These are phyloP conservation scores for Xeromyces bisporus DNA, from an alignment of 495 filamentous ascomycete species.

Conservation along the genomic window DNA sequence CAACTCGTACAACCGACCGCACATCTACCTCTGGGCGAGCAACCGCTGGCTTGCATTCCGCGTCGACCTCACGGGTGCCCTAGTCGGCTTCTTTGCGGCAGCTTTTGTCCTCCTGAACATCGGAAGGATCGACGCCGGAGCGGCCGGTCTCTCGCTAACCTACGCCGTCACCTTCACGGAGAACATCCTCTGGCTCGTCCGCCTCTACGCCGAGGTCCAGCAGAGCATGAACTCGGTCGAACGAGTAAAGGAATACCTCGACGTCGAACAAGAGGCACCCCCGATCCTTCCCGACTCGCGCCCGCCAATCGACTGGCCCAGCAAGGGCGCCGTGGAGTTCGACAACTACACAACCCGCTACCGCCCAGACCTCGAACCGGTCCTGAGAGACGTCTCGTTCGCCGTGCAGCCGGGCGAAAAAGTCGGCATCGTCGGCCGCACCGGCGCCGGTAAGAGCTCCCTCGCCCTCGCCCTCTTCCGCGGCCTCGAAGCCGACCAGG, in stretches of 20 bases:
- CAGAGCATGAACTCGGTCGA: conserved; percentile 99
- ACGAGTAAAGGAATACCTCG: conserved; percentile 89
- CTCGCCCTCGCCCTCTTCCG: conserved; percentile 92
- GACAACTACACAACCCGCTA: conserved; percentile 79
- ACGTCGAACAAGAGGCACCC: conserved; percentile 84
- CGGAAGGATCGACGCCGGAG: conserved; percentile 77
- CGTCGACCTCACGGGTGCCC: conserved; percentile 75
- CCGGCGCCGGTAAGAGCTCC: conserved; percentile 94
- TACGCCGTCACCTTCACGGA: conserved; percentile 97
- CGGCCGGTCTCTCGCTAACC: conserved; percentile 89
- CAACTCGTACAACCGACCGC: conserved; percentile 81
- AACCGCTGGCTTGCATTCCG: conserved; percentile 94
- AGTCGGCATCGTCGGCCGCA: conserved; percentile 91
- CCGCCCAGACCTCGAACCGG: conserved; percentile 68
- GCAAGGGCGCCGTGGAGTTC: conserved; percentile 73
- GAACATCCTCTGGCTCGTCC: conserved; percentile 91
- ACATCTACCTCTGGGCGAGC: conserved; percentile 93
- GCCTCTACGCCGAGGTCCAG: conserved; percentile 88
- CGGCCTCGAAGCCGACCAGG: conserved; percentile 81
- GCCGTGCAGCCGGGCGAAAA: conserved; percentile 76
- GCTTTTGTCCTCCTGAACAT: conserved; percentile 75
- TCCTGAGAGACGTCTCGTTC: conserved; percentile 71
- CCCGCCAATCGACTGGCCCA: conserved; percentile 69
- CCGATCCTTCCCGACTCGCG: conserved; percentile 62
- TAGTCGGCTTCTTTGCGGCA: conserved; percentile 89